phyloP scores from a whole-genome alignment of 768 basidiomycete genomes.

The Asterophora parasitica region DNA sequence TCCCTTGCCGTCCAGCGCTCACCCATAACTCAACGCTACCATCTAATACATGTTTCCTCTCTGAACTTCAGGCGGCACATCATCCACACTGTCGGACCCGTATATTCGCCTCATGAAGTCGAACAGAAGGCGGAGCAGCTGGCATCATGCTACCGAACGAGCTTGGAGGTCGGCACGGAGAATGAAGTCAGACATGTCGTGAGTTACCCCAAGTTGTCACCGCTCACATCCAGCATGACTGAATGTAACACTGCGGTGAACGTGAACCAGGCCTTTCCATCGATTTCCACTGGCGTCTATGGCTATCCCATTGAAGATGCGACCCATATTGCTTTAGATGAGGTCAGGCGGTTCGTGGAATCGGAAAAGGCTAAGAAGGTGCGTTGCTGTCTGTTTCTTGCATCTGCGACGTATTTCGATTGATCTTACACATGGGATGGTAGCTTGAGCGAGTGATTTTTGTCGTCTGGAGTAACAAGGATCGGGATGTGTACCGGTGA shows the following conservation, averaged over 20 bases:
- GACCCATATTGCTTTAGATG: conserved; percentile 61
- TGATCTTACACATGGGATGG: not conserved
- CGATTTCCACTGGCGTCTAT: conserved; percentile 76
- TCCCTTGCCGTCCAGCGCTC: conserved; percentile 11
- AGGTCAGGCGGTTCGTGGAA: conserved; percentile 54
- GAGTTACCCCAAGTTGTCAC: conserved; percentile 18
- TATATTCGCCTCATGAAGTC: conserved; percentile 42
- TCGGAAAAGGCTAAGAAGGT: conserved; percentile 45
- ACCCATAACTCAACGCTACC: conserved; percentile 1
- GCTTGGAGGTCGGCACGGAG: conserved; percentile 57
- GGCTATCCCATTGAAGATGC: conserved; percentile 74
- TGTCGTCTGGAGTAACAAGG: conserved; percentile 64
- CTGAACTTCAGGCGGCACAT: conserved; percentile 59
- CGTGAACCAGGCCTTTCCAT: conserved; percentile 63
- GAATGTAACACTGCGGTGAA: not conserved
- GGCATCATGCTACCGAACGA: conserved; percentile 62
- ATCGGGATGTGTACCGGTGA: conserved; percentile 63
- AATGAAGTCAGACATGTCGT: conserved; percentile 65
- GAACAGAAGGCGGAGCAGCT: conserved; percentile 50
- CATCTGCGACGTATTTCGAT: not conserved
- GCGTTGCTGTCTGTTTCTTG: conserved; percentile 16
- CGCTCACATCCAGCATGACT: not conserved
- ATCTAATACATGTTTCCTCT: too few species aligned
- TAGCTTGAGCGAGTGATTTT: conserved; percentile 74
- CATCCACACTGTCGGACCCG: conserved; percentile 80